Conservation (phyloP, 345 rosid species). For the Eutrema heterophyllum region DNA sequence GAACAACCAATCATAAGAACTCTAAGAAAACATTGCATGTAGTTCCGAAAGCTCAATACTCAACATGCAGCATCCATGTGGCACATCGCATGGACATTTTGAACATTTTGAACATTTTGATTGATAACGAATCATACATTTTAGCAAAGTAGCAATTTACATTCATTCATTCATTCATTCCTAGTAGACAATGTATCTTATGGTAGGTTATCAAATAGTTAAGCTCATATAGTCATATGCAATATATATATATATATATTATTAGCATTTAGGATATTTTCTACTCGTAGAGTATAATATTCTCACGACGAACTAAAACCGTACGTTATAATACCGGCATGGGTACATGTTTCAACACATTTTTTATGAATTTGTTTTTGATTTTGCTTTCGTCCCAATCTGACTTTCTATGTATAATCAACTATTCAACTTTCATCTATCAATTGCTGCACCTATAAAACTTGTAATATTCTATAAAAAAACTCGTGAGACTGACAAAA, state of each 20-base stretch:
- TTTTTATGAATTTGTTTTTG: too few species aligned
- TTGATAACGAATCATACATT: not conserved
- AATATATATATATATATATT: not conserved
- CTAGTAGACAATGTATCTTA: not conserved
- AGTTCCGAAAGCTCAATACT: not conserved
- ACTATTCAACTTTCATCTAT: too few species aligned
- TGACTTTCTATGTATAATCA: too few species aligned
- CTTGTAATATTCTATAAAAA: too few species aligned
- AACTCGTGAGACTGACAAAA: too few species aligned
- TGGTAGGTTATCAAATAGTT: too few species aligned
- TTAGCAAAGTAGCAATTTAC: not conserved
- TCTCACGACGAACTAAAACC: not conserved
- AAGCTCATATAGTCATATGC: not conserved
- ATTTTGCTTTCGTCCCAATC: too few species aligned
- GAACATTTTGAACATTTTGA: not conserved
- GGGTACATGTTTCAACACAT: too few species aligned
- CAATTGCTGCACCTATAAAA: too few species aligned
- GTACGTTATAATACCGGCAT: too few species aligned
- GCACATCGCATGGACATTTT: not conserved
- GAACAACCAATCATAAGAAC: constrained; percentile 2
- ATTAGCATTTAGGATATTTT: not conserved
- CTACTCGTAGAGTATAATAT: too few species aligned
- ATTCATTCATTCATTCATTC: not conserved
- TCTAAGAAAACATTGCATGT: not conserved
- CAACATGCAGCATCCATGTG: constrained; percentile 13